phyloP scores from a whole-genome alignment of 768 basidiomycete species.

The Mycena epipterygia region DNA sequence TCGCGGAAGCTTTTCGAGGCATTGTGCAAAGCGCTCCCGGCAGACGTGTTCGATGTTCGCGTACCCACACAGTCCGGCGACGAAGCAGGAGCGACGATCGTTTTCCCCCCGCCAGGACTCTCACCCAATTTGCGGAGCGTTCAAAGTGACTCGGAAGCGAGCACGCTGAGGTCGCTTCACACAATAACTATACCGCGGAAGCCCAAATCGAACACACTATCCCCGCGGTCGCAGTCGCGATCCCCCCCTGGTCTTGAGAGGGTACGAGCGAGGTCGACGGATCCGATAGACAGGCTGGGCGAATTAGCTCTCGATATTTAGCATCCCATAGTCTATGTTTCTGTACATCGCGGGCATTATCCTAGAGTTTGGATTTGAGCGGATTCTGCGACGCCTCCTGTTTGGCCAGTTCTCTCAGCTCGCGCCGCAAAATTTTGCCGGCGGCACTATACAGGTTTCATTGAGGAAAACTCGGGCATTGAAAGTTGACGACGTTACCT shows the following conservation, averaged over 20 bases:
- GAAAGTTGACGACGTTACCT: slow-evolving; percentile 47
- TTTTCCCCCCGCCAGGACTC: neutral
- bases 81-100: neutral
- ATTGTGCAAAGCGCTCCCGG: slow-evolving; percentile 58
- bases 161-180: neutral
- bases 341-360: neutral
- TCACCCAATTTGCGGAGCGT: neutral
- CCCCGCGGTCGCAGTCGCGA: slow-evolving; percentile 15
- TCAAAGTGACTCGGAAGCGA: too few species aligned
- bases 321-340: too few species aligned
- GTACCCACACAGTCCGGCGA: neutral
- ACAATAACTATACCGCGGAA: slow-evolving; percentile 15
- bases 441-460: slow-evolving; percentile 55
- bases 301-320: neutral
- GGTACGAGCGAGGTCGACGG: neutral
- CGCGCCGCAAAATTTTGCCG: slow-evolving; percentile 76
- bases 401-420: slow-evolving; percentile 65
- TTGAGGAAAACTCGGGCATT: neutral
- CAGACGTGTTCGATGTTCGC: slow-evolving; percentile 52
- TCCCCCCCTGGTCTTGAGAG: neutral
- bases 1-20: slow-evolving; percentile 65
- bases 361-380: slow-evolving; percentile 15
- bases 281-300: neutral
- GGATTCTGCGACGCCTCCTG: slow-evolving; percentile 44
- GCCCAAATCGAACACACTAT: slow-evolving; percentile 20